phyloP scores from a whole-genome alignment of 805 yeast species.

The Saccharomycopsis olivae region DNA sequence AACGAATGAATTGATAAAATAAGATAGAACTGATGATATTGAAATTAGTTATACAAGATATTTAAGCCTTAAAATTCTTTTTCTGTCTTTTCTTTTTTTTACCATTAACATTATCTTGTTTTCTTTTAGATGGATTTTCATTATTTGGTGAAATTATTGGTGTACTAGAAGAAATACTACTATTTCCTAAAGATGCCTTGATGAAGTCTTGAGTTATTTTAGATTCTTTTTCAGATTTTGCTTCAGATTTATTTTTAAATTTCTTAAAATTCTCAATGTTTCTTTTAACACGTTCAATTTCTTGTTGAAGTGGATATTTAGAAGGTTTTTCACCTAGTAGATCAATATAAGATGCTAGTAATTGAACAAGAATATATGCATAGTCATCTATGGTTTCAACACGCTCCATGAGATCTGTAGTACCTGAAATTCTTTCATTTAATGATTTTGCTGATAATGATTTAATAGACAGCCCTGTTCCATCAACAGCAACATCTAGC shows the following conservation, averaged over 20 bases:
- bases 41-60: too few species aligned
- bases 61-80: too few species aligned
- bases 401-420: background rate
- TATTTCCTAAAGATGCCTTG: slow-evolving; percentile 6
- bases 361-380: background rate
- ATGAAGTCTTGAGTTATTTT: slow-evolving; percentile 6
- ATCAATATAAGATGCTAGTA: slow-evolving; percentile 4
- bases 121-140: too few species aligned
- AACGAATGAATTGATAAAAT: too few species aligned
- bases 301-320: background rate
- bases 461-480: background rate
- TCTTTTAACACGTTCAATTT: slow-evolving; percentile 4
- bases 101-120: too few species aligned
- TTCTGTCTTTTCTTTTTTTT: too few species aligned
- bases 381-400: slow-evolving; percentile 11
- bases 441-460: slow-evolving; percentile 5
- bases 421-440: slow-evolving; percentile 8
- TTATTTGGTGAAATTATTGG: too few species aligned
- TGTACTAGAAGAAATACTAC: slow-evolving; percentile 5
- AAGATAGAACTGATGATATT: too few species aligned
- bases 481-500: background rate
- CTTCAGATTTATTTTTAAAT: background rate
- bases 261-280: slow-evolving; percentile 1
- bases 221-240: background rate
- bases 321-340: slow-evolving; percentile 8